These are phyloP conservation scores for Mortierella sp. DNA, from an alignment of 371 early-diverging fungal species.

Conservation along the genomic window DNA sequence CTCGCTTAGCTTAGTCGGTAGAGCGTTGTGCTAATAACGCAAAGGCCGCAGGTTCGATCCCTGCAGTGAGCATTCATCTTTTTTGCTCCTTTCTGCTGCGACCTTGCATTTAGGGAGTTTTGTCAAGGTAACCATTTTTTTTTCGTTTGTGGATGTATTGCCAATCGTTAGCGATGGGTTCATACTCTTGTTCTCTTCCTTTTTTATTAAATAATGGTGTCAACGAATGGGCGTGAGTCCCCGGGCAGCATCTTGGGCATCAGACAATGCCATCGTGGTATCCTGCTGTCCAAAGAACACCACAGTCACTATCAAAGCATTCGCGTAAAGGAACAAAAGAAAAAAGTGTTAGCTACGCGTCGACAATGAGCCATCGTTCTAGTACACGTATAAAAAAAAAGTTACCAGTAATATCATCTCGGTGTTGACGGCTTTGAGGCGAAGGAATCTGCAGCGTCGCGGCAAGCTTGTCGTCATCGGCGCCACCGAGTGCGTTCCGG, in stretches of 20 bases:
- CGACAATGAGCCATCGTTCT: not conserved
- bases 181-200: too few relatives aligned
- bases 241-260: slow-evolving; percentile 11
- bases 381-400: not conserved
- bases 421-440: slow-evolving; percentile 71
- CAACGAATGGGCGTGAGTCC: not conserved
- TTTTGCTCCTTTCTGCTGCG: not conserved
- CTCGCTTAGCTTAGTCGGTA: slow-evolving; percentile 19
- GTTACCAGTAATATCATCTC: slow-evolving; percentile 95
- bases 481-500: slow-evolving; percentile 80
- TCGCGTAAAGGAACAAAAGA: not conserved
- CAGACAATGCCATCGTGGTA: slow-evolving; percentile 21
- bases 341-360: not conserved
- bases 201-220: not conserved
- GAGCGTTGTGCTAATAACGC: slow-evolving; percentile 28
- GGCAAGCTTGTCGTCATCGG: slow-evolving; percentile 54
- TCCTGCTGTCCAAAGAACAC: slow-evolving; percentile 73
- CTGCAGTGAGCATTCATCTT: slow-evolving; percentile 4
- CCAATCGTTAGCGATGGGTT: too few relatives aligned
- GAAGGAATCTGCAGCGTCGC: slow-evolving; percentile 49
- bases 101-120: too few relatives aligned
- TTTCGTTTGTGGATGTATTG: not conserved
- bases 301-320: slow-evolving; percentile 71
- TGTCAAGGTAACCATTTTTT: too few relatives aligned
- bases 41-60: slow-evolving; percentile 28